Evolutionary conservation across 345 rosid species (phyloP).

Genomic region (Carallia brachiata): DNA sequence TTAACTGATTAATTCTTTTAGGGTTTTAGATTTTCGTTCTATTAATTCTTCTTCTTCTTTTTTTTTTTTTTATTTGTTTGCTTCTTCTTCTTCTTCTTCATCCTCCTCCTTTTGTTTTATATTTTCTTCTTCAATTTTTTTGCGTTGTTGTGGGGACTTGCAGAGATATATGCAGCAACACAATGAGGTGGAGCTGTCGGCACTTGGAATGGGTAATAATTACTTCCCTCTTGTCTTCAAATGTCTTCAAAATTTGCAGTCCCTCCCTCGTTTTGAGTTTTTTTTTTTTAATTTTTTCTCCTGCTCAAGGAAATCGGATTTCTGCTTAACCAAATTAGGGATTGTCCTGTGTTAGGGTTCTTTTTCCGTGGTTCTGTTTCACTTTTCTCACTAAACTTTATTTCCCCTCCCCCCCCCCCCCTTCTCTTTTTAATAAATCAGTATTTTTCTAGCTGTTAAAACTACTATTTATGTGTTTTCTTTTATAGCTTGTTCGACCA

Average conservation of each 20-base stretch:
- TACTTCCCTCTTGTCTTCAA: neutral
- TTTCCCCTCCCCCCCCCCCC: too few species aligned
- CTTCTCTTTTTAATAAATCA: too few species aligned
- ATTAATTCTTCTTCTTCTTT: neutral
- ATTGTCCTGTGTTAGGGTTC: too few species aligned
- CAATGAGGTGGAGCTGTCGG: slow-evolving; percentile 85
- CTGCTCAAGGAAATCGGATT: too few species aligned
- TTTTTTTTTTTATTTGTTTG: neutral
- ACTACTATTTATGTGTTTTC: neutral
- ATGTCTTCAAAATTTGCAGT: too few species aligned
- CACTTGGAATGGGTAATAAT: slow-evolving; percentile 88
- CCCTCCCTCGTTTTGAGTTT: neutral
- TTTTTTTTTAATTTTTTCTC: too few species aligned
- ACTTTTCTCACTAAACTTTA: too few species aligned
- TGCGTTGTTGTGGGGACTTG: slow-evolving; percentile 7
- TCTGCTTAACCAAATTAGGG: too few species aligned
- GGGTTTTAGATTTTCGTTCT: neutral
- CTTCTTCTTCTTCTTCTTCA: slow-evolving; percentile 1
- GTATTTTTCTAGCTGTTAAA: too few species aligned
- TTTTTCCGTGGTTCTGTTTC: too few species aligned
- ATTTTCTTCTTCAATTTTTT: slow-evolving; percentile 12
- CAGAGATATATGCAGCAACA: slow-evolving; percentile 96
- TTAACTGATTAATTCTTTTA: neutral
- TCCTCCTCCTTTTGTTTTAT: neutral
- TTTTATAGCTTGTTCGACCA: neutral